Conservation (phyloP, 2,329 filamentous ascomycete genomes). For the Magnaporthales sp. region DNA sequence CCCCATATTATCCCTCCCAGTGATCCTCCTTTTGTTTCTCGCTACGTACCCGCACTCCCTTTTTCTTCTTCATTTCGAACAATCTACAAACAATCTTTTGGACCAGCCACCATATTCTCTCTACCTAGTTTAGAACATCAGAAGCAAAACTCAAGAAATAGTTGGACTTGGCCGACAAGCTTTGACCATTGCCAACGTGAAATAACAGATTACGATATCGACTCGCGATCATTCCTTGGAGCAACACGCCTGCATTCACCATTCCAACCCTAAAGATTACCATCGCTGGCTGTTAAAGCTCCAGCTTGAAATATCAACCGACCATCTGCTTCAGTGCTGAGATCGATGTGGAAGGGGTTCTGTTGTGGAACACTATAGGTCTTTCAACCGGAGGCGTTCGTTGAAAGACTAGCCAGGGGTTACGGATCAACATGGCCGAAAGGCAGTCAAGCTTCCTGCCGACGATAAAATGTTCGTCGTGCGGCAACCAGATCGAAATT, state of each 20-base stretch:
- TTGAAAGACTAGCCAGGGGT: background rate
- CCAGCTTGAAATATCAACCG: background rate
- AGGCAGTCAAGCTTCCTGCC: slow-evolving; percentile 66
- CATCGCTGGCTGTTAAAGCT: background rate
- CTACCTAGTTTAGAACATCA: background rate
- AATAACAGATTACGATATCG: background rate
- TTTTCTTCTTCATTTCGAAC: slow-evolving; percentile 3
- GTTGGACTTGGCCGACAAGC: background rate
- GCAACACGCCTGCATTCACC: background rate
- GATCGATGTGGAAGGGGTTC: background rate
- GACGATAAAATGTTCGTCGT: slow-evolving; percentile 81
- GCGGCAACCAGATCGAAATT: slow-evolving; percentile 70
- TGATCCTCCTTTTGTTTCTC: slow-evolving; percentile 13
- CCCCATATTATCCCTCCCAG: slow-evolving; percentile 12
- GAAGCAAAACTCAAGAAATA: background rate
- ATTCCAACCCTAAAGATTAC: background rate
- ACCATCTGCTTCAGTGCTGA: background rate
- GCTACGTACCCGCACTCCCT: background rate
- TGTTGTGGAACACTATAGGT: background rate
- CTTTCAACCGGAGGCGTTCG: background rate
- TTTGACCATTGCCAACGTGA: background rate
- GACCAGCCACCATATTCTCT: background rate
- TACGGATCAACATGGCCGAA: slow-evolving; percentile 17
- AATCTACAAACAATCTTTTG: background rate
- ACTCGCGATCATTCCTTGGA: background rate